Base-by-base conservation (phyloP, 352 stramenopile genomes). In the Phytophthora sp. region DNA sequence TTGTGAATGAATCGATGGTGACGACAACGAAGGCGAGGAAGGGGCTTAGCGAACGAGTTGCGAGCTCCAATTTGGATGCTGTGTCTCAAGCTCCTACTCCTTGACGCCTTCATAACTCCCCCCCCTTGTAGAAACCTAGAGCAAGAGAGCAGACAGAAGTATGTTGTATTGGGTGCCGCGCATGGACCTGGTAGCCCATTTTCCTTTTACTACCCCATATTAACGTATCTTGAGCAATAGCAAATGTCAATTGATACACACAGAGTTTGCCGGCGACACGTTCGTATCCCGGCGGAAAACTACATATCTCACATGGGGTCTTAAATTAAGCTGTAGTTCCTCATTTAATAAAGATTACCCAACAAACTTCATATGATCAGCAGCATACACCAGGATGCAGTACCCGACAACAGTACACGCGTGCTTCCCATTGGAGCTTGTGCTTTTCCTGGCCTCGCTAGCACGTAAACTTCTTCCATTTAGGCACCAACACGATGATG, bases 71-170 rank as follows among this genome's bases (percentile, higher is more conserved):
- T 20, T n/a, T 41, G 33, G 33, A 23, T 29, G 39, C 9, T 33
- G 16, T 26, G 16, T 26, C 11, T 24, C 63, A 50, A 63, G 23
- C 41, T 31, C n/a, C n/a, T 46, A 7, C 36, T 38, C 13, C 26
- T 53, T 26, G 24, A 33, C 49, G 35, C 30, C 30, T 42, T 27
- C 6, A 24, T 20, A 56, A 57, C 49, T 61, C 60, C 60, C 67
- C 60, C 31, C 62, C n/a, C n/a, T n/a, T 70, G 68, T 75, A 76
- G 63, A 76, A 35, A 76, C 55, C 57, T 76, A 73, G 69, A 76
- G 58, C 56, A 31, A 71, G 69, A 76, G 57, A 69, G 53, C 33
- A 66, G 52, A 70, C 45, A 67, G 54, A 45, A 66, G 49, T 47
- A 67, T 76, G 57, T 73, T 73, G 68, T 76, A 76, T 72, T 36